phyloP scores from a whole-genome alignment of 1,284 basidiomycete genomes.

The Caloboletus inedulis region DNA sequence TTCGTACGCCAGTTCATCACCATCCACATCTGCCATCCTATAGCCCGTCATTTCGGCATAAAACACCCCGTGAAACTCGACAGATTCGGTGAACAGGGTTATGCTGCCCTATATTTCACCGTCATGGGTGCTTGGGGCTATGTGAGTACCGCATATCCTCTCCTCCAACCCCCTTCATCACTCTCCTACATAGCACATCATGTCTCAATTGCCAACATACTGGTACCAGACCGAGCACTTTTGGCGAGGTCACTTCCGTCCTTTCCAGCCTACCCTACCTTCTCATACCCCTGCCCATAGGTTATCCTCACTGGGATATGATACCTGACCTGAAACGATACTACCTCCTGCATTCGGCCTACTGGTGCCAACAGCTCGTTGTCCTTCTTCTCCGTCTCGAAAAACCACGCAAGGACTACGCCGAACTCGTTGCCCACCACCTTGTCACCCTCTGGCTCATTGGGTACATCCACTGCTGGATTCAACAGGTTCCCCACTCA shows the following conservation, averaged over 20 bases:
- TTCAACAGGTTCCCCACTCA: slow-evolving; percentile 10
- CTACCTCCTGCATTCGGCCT: slow-evolving; percentile 87
- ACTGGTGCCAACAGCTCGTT: slow-evolving; percentile 94
- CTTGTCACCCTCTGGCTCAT: slow-evolving; percentile 95
- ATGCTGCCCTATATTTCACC: slow-evolving; percentile 80
- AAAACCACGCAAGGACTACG: slow-evolving; percentile 91
- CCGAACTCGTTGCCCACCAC: slow-evolving; percentile 86
- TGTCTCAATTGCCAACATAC: slow-evolving; percentile 83
- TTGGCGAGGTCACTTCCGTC: slow-evolving; percentile 61
- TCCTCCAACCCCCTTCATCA: neutral
- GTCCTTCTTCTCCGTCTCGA: slow-evolving; percentile 85
- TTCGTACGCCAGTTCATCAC: slow-evolving; percentile 83
- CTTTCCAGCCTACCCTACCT: neutral
- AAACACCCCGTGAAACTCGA: slow-evolving; percentile 66
- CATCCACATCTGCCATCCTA: slow-evolving; percentile 64
- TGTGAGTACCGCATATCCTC: slow-evolving; percentile 46
- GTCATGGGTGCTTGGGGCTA: slow-evolving; percentile 73
- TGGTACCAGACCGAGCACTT: slow-evolving; percentile 86
- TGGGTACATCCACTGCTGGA: slow-evolving; percentile 48
- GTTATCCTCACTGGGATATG: slow-evolving; percentile 91
- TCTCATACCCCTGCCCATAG: slow-evolving; percentile 35
- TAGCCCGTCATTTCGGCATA: slow-evolving; percentile 73
- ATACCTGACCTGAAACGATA: slow-evolving; percentile 83
- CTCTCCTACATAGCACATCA: slow-evolving; percentile 59
- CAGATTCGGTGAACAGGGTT: slow-evolving; percentile 88